Evolutionary conservation across 768 basidiomycete species (phyloP), one percentile per base, ranked within the genome.

Genomic region (Tephrocybe sp.): DNA sequence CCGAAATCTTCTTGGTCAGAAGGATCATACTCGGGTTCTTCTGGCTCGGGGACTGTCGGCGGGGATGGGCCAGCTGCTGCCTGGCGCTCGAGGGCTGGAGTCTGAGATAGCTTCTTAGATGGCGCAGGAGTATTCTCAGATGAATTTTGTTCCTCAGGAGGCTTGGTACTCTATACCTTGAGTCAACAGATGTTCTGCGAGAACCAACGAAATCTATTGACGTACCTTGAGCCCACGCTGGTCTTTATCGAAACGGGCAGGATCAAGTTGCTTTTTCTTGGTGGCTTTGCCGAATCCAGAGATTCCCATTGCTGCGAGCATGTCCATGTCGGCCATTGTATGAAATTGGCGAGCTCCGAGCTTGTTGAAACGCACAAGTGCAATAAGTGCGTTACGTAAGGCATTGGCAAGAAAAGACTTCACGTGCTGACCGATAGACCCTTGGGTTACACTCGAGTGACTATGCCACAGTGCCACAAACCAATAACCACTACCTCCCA

Each of bases 301-400:
- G 49, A 93, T 88, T 5, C 91, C 91, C 86, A 94, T 91, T 10
- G 85, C 80, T 2, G 86, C 82, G 59, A 91, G 77, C 16, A 91
- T 68, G 53, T 91, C 88, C 69, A 76, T 75, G 65, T 84, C 80
- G 21, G 70, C 54, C 73, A 73, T 71, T 42, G 36, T 59, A 31
- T 12, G 16, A 8, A 29, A 29, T 29, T 5, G 5, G 33, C 33
- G 33, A n/a, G 33, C 33, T 10, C 33, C 15, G 15, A 34, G n/a
- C n/a, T n/a, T n/a, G n/a, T n/a, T n/a, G n/a, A n/a, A n/a, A n/a
- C n/a, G n/a, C n/a, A n/a, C n/a, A n/a, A n/a, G n/a, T n/a, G n/a
- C n/a, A n/a, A n/a, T n/a, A n/a, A n/a, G n/a, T n/a, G 13, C 12
- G 40, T 55, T 55, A 55, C 50, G 54, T 55, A 55, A 55, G 41